phyloP scores from a whole-genome alignment of 2,329 filamentous ascomycete species.

The Harringtonia aguacate region DNA sequence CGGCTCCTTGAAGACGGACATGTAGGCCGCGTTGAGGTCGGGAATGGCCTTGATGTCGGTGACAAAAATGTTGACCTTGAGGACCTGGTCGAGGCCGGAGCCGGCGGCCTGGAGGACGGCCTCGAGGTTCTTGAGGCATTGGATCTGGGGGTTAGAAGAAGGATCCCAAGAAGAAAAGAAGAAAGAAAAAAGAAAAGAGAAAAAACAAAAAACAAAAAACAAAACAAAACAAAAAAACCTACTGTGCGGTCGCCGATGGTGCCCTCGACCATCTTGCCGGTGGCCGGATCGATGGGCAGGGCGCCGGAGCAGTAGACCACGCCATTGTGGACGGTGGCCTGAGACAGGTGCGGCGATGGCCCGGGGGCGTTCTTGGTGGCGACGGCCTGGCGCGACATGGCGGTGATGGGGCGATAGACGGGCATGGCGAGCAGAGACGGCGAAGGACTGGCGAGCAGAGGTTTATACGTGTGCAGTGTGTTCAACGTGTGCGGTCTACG shows the following conservation, averaged over 20 bases:
- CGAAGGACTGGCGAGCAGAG: no score
- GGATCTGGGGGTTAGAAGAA: not conserved
- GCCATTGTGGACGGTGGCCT: slow-evolving; percentile 4
- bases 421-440: no score
- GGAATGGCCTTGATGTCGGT: slow-evolving; percentile 52
- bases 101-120: slow-evolving; percentile 76
- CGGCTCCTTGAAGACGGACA: not conserved
- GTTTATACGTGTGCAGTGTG: no score
- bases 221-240: no score
- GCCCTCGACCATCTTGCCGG: not conserved
- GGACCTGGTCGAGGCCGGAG: slow-evolving; percentile 64
- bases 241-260: slow-evolving; percentile 4
- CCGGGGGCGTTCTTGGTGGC: slow-evolving; percentile 50
- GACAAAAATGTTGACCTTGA: slow-evolving; percentile 88
- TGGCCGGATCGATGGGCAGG: slow-evolving; percentile 1
- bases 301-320: slow-evolving; percentile 2
- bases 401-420: no score
- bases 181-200: no score
- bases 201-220: not conserved
- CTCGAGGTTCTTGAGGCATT: slow-evolving; percentile 63
- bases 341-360: slow-evolving; percentile 22
- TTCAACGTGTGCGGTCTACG: no score
- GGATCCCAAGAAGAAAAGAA: not conserved
- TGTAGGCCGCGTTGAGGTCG: slow-evolving; percentile 1
- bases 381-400: slow-evolving; percentile 20